phyloP scores from a whole-genome alignment of 305 asterid genomes.

The Fraxinus baroniana region DNA sequence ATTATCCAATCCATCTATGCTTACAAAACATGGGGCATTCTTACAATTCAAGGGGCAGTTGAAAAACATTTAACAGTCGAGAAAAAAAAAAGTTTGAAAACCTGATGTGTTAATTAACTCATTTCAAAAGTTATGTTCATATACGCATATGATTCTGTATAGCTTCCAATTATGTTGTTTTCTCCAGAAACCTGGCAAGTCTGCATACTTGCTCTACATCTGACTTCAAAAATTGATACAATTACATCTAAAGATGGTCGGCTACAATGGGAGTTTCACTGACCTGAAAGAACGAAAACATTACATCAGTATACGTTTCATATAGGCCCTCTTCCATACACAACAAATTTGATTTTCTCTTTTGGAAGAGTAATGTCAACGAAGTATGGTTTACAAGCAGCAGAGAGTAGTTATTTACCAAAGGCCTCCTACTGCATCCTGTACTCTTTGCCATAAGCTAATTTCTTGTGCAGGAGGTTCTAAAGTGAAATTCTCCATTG shows the following conservation, averaged over 20 bases:
- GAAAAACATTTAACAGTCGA: neutral
- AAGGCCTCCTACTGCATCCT: slow-evolving; percentile 32
- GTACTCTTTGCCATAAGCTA: slow-evolving; percentile 42
- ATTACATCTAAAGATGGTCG: neutral
- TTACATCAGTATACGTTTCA: slow-evolving; percentile 7
- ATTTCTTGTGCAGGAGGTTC: slow-evolving; percentile 34
- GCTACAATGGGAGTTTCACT: slow-evolving; percentile 28
- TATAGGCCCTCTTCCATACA: neutral
- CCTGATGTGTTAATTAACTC: no score
- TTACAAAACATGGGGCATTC: neutral
- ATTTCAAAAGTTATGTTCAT: neutral
- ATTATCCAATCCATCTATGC: neutral
- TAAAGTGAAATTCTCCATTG: slow-evolving; percentile 41
- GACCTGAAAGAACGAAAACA: slow-evolving; percentile 28
- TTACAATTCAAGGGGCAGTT: neutral
- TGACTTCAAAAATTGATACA: slow-evolving; percentile 26
- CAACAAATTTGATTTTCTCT: slow-evolving; percentile 17
- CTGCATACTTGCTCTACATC: slow-evolving; percentile 20
- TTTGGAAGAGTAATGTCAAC: neutral
- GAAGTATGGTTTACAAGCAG: neutral
- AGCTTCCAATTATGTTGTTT: slow-evolving; percentile 7
- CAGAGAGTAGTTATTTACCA: slow-evolving; percentile 37
- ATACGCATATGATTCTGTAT: neutral
- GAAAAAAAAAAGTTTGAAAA: neutral
- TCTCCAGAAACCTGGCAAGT: slow-evolving; percentile 12